These are phyloP conservation scores for Euphorbia schlechtendalii DNA, from an alignment of 441 rosid genomes.

Conservation along the genomic window DNA sequence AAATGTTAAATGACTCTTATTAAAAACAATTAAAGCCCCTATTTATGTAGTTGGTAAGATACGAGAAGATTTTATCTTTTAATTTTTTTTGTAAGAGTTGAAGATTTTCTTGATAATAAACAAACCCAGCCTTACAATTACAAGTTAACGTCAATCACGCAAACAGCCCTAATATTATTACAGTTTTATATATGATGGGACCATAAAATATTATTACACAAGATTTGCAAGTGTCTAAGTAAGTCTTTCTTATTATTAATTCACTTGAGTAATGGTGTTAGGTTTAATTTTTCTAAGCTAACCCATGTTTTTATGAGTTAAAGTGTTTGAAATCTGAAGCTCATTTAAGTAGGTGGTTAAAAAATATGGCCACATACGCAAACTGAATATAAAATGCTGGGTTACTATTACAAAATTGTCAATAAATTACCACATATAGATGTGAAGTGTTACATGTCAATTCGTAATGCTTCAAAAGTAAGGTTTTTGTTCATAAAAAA, in stretches of 20 bases:
- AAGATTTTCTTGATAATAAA: constrained; percentile 30
- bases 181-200: constrained; percentile 20
- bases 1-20: not conserved
- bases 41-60: constrained; percentile 55
- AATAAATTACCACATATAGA: too few species aligned
- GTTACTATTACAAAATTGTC: too few species aligned
- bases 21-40: constrained; percentile 3
- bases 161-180: constrained; percentile 26
- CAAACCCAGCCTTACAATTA: constrained; percentile 11
- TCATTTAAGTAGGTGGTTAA: not conserved
- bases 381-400: too few species aligned
- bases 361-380: not conserved
- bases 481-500: too few species aligned
- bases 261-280: constrained; percentile 11
- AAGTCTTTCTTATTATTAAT: constrained; percentile 1
- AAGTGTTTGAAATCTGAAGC: constrained; percentile 12
- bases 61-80: constrained; percentile 47
- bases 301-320: constrained; percentile 4
- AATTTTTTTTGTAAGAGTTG: too few species aligned
- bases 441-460: too few species aligned
- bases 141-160: constrained; percentile 74
- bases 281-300: constrained; percentile 24
- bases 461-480: too few species aligned
- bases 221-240: not conserved
- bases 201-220: constrained; percentile 6